Percentiles rank a stretch among this genome's conserved stretches.
Evolutionary conservation across 2,329 filamentous ascomycete genomes (phyloP).

Genomic region (Stylonectria norvegica): DNA sequence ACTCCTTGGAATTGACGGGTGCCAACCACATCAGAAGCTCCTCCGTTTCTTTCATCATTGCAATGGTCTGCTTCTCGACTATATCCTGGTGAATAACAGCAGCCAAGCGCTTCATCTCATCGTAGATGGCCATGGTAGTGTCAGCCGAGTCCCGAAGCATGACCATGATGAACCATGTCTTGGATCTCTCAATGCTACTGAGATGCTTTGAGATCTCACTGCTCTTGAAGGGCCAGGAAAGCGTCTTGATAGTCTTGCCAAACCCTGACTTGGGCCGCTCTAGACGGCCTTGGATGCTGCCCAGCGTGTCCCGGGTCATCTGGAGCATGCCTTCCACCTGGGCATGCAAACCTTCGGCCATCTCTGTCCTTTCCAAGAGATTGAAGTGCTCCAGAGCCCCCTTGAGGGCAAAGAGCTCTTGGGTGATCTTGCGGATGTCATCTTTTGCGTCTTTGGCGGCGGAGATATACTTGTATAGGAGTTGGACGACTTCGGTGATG

Average conservation of each 20-base stretch:
- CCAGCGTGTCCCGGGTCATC: slow-evolving; percentile 21
- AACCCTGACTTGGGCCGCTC: slow-evolving; percentile 12
- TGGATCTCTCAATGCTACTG: slow-evolving; percentile 19
- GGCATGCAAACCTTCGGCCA: background rate
- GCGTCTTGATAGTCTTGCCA: slow-evolving; percentile 9
- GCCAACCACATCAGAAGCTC: slow-evolving; percentile 18
- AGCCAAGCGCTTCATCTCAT: slow-evolving; percentile 19
- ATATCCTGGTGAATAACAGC: slow-evolving; percentile 20
- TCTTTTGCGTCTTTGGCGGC: slow-evolving; percentile 21
- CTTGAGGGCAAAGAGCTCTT: slow-evolving; percentile 25
- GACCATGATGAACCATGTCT: slow-evolving; percentile 27
- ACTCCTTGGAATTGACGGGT: slow-evolving; percentile 15
- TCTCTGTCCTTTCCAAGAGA: slow-evolving; percentile 1
- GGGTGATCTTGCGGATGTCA: slow-evolving; percentile 21
- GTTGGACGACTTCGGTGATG: slow-evolving; percentile 16
- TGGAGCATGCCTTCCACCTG: slow-evolving; percentile 13
- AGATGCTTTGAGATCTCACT: slow-evolving; percentile 19
- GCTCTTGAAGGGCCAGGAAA: slow-evolving; percentile 20
- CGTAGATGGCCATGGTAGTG: slow-evolving; percentile 13
- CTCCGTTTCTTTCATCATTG: slow-evolving; percentile 14
- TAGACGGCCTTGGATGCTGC: slow-evolving; percentile 15
- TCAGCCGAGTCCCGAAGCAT: slow-evolving; percentile 21
- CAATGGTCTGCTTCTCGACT: slow-evolving; percentile 10
- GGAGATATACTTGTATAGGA: slow-evolving; percentile 16
- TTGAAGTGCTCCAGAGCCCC: slow-evolving; percentile 21